These are phyloP conservation scores for Yamadazyma dushanensis DNA, from an alignment of 1,139 yeast genomes.

Conservation along the genomic window DNA sequence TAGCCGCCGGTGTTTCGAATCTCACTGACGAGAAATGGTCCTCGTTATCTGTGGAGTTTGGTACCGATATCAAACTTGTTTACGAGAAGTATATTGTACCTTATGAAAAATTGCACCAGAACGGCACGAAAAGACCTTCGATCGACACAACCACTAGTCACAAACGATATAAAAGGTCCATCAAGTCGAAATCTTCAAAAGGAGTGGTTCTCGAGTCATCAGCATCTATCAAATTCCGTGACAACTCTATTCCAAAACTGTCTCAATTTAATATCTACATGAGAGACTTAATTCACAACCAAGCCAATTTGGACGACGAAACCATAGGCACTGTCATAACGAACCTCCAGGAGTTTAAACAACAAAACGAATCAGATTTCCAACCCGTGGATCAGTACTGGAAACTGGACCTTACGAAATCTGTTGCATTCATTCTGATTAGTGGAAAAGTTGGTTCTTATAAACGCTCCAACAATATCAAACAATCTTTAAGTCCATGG, in stretches of 20 bases:
- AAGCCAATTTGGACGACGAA: constrained; percentile 25
- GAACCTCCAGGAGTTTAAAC: neutral
- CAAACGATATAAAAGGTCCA: constrained; percentile 42
- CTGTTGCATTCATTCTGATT: neutral
- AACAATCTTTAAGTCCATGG: constrained; percentile 53
- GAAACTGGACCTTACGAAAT: neutral
- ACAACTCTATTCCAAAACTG: constrained; percentile 26
- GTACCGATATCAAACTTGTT: constrained; percentile 1
- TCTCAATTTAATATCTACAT: constrained; percentile 29
- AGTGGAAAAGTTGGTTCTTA: constrained; percentile 15
- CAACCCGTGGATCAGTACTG: neutral
- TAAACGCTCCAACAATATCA: constrained; percentile 1
- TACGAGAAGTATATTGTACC: constrained; percentile 3
- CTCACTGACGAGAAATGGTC: neutral
- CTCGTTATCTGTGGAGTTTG: neutral
- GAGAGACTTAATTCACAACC: constrained; percentile 19
- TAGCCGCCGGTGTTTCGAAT: neutral
- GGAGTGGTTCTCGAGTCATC: constrained; percentile 50
- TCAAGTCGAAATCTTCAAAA: constrained; percentile 44
- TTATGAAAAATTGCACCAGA: constrained; percentile 1
- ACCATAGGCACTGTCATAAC: neutral
- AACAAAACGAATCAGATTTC: neutral
- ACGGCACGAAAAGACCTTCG: neutral
- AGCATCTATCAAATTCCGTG: constrained; percentile 17
- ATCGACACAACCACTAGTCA: constrained; percentile 27